A percentile compares a stretch with the other conserved stretches of the same genome.
phyloP scores from a whole-genome alignment of 2,329 filamentous ascomycete species.

The Chaetomium sp. region DNA sequence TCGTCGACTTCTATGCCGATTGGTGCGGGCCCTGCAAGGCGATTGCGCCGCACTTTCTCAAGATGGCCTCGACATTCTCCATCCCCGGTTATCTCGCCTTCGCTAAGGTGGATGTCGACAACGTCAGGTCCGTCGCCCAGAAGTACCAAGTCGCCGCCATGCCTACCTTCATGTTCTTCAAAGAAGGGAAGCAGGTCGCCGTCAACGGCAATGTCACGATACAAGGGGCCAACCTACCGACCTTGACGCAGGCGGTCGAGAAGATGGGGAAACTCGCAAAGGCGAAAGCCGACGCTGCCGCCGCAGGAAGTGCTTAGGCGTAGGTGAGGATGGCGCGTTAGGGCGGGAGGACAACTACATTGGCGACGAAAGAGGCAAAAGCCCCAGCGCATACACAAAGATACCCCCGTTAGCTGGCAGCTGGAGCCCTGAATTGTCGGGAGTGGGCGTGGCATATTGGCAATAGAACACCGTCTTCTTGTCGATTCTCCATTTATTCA shows the following conservation, averaged over 20 bases:
- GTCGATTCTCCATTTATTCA: not conserved
- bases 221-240: conserved; percentile 42
- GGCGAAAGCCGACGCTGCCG: conserved; percentile 38
- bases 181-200: conserved; percentile 52
- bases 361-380: not conserved
- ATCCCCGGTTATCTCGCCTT: conserved; percentile 52
- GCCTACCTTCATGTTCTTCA: conserved; percentile 64
- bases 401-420: not conserved
- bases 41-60: conserved; percentile 57
- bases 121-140: conserved; percentile 51
- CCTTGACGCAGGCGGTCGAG: conserved; percentile 40
- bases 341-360: not conserved
- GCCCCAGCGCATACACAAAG: not conserved
- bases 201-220: conserved; percentile 45
- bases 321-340: not conserved
- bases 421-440: not conserved
- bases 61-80: conserved; percentile 48
- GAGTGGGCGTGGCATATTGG: not conserved
- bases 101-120: conserved; percentile 62
- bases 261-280: conserved; percentile 44
- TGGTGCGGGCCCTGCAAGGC: conserved; percentile 65
- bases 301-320: conserved; percentile 18
- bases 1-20: conserved; percentile 60
- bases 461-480: conserved; percentile 1
- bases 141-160: conserved; percentile 57